Percentiles rank a stretch among this genome's conserved stretches.
These are phyloP conservation scores for Trypanosoma boissoni DNA, from an alignment of 208 protist species.

Conservation along the genomic window DNA sequence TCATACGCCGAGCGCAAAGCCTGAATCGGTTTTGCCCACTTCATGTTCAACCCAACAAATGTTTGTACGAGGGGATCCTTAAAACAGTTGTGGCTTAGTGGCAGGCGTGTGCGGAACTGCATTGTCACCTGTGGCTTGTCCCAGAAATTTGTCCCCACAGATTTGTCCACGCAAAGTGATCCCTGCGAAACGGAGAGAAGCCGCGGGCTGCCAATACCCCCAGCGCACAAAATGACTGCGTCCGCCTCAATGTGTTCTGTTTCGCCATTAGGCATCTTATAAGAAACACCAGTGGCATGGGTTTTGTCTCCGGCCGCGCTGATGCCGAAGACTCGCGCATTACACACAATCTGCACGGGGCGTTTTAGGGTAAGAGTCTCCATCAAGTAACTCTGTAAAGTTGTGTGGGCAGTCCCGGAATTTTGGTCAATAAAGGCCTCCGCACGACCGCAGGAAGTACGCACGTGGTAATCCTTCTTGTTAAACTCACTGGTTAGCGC, in stretches of 20 bases:
- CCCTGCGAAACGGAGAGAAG: conserved; percentile 52
- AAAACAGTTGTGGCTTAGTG: conserved; percentile 72
- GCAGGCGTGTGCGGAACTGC: conserved; percentile 64
- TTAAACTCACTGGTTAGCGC: conserved; percentile 71
- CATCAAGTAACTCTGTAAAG: conserved; percentile 72
- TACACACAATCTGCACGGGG: conserved; percentile 57
- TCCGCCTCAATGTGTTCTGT: conserved; percentile 42
- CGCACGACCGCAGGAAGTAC: conserved; percentile 49
- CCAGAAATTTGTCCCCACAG: conserved; percentile 68
- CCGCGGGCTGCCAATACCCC: conserved; percentile 52
- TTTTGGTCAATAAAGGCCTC: conserved; percentile 61
- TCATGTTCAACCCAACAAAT: conserved; percentile 38
- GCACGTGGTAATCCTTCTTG: conserved; percentile 46
- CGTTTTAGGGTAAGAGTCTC: conserved; percentile 61
- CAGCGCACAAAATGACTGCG: conserved; percentile 59
- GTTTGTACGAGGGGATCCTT: conserved; percentile 54
- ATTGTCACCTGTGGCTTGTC: conserved; percentile 75
- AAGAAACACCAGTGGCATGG: conserved; percentile 46
- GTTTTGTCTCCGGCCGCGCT: conserved; percentile 25
- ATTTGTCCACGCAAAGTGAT: conserved; percentile 30
- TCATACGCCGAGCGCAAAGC: conserved; percentile 73
- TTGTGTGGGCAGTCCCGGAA: conserved; percentile 54
- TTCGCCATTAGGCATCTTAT: conserved; percentile 38
- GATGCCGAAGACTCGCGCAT: conserved; percentile 47
- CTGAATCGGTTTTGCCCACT: conserved; percentile 31